Conservation (phyloP, 441 rosid species). For the Gossypium lobatum region DNA sequence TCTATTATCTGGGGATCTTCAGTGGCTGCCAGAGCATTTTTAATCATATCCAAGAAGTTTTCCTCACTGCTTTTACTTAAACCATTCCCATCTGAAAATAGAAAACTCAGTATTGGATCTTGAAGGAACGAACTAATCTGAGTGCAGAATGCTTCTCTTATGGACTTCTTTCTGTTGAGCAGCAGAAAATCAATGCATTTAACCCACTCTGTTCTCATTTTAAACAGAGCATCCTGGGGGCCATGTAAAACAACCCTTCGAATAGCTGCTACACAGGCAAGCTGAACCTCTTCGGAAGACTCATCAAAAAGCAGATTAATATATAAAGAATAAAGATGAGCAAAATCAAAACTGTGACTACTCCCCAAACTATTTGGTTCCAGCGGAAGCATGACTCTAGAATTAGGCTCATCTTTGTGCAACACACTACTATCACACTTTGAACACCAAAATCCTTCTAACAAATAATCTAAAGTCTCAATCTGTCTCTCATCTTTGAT, state of each 20-base stretch:
- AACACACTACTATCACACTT: constrained; percentile 57
- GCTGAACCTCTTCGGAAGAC: constrained; percentile 79
- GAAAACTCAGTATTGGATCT: constrained; percentile 40
- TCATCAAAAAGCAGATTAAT: constrained; percentile 72
- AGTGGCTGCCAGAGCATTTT: constrained; percentile 50
- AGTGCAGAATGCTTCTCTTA: constrained; percentile 87
- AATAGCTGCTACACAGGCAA: constrained; percentile 71
- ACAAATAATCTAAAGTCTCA: constrained; percentile 43
- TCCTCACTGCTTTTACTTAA: constrained; percentile 39
- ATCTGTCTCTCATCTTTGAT: constrained; percentile 32
- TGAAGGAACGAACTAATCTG: constrained; percentile 71
- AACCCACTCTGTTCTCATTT: constrained; percentile 66
- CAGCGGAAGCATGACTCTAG: constrained; percentile 30
- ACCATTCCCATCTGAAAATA: constrained; percentile 49
- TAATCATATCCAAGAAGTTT: constrained; percentile 54
- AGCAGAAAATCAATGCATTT: constrained; percentile 62
- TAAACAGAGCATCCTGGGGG: constrained; percentile 41
- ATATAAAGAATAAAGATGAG: constrained; percentile 47
- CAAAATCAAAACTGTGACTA: constrained; percentile 36
- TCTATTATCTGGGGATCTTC: constrained; percentile 64
- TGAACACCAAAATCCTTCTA: constrained; percentile 83
- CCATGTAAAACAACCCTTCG: constrained; percentile 71
- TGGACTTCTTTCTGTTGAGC: constrained; percentile 56
- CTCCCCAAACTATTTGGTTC: constrained; percentile 29
- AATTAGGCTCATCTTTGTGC: constrained; percentile 28